Conservation (phyloP, 2,329 filamentous ascomycete species). For the Fusarium tjaetaba region DNA sequence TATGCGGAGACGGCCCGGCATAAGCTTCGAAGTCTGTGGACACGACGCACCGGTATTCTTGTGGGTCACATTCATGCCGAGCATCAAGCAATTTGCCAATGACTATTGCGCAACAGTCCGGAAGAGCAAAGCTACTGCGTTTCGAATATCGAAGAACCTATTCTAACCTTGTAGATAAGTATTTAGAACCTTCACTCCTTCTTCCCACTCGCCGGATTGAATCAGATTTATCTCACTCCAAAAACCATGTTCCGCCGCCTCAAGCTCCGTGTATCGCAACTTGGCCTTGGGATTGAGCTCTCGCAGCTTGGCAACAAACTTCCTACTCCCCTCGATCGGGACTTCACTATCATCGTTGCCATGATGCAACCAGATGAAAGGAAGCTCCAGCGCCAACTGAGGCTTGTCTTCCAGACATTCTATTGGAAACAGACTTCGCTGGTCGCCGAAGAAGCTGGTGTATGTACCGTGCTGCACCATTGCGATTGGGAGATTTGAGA, state of each 20-base stretch:
- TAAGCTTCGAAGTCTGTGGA: no score
- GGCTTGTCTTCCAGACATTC: background rate
- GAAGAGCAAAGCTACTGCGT: rapidly evolving
- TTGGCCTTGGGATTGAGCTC: background rate
- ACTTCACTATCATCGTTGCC: background rate
- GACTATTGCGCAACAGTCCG: no score
- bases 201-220: background rate
- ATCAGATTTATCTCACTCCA: background rate
- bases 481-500: background rate
- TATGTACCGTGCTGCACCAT: background rate
- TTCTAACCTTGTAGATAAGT: background rate
- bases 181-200: background rate
- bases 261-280: background rate
- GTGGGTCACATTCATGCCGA: no score
- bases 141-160: background rate
- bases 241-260: background rate
- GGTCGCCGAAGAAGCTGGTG: background rate
- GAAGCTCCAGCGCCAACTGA: background rate
- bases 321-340: background rate
- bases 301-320: background rate
- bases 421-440: background rate
- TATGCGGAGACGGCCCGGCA: no score
- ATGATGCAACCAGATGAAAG: background rate
- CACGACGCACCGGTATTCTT: no score
- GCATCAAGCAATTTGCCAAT: no score